Evolutionary conservation across 306 rosid species (phyloP).

Genomic region (Alnus rubra): DNA sequence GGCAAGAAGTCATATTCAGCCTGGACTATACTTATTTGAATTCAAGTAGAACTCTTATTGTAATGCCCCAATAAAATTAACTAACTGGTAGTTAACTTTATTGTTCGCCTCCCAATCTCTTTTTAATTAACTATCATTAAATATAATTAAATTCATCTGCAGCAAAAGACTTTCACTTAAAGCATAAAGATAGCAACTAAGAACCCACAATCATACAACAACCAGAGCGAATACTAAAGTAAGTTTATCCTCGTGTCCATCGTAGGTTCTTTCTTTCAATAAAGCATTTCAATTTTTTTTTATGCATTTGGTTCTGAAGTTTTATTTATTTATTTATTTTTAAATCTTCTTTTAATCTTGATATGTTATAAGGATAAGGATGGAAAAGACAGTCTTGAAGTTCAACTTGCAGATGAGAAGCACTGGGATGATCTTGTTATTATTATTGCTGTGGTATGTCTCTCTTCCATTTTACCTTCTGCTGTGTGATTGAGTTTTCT

Average conservation of each 20-base stretch:
- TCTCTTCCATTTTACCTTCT: constrained; percentile 13
- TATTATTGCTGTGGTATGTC: constrained; percentile 84
- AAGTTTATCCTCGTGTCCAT: constrained; percentile 29
- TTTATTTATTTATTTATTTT: constrained; percentile 10
- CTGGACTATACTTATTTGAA: too few relatives aligned
- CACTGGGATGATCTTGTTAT: constrained; percentile 98
- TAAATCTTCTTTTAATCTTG: neutral
- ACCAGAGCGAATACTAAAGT: constrained; percentile 34
- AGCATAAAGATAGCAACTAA: too few relatives aligned
- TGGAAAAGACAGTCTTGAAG: constrained; percentile 92
- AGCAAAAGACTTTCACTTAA: too few relatives aligned
- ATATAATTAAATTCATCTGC: too few relatives aligned
- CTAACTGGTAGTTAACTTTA: too few relatives aligned
- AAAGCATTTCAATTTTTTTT: neutral
- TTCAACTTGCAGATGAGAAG: constrained; percentile 88
- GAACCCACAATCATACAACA: too few relatives aligned
- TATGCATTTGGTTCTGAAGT: constrained; percentile 22
- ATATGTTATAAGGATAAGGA: constrained; percentile 62
- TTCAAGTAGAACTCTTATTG: too few relatives aligned
- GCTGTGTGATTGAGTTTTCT: constrained; percentile 18
- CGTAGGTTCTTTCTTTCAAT: neutral
- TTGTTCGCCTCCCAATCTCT: too few relatives aligned
- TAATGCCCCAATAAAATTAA: too few relatives aligned
- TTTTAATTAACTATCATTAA: too few relatives aligned
- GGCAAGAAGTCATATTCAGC: too few relatives aligned